Evolutionary conservation across 1,284 basidiomycete species (phyloP).

Genomic region (Puccinia triticina): DNA sequence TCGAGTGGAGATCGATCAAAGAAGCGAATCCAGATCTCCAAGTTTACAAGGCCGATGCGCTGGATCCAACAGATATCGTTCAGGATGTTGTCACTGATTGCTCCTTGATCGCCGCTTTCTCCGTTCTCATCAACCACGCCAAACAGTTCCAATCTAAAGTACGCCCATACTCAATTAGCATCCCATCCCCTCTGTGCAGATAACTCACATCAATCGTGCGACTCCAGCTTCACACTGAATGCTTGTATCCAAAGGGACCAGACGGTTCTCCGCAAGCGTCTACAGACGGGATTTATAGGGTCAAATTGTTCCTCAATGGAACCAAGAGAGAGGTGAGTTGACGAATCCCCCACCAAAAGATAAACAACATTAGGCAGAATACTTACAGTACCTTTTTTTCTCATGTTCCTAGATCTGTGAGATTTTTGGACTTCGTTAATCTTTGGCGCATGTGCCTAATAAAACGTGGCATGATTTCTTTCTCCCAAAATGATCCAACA

Average conservation of each 20-base stretch:
- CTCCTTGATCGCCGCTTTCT: slow-evolving; percentile 46
- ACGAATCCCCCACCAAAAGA: neutral
- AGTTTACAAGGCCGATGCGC: slow-evolving; percentile 13
- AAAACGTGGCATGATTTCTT: neutral
- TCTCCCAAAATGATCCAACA: neutral
- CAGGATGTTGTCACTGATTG: slow-evolving; percentile 50
- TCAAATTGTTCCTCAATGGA: slow-evolving; percentile 45
- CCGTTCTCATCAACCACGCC: slow-evolving; percentile 41
- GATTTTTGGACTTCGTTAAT: neutral
- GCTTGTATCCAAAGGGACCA: slow-evolving; percentile 38
- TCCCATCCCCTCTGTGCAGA: neutral
- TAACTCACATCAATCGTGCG: neutral
- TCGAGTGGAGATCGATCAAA: slow-evolving; percentile 30
- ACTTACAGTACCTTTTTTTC: neutral
- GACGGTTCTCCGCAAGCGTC: slow-evolving; percentile 21
- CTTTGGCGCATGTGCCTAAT: neutral
- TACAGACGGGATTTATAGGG: slow-evolving; percentile 37
- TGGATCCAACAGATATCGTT: slow-evolving; percentile 47
- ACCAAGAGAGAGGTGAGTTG: slow-evolving; percentile 26
- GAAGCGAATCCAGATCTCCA: slow-evolving; percentile 1
- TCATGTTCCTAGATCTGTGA: slow-evolving; percentile 30
- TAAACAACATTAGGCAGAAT: neutral
- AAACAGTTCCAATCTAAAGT: slow-evolving; percentile 37
- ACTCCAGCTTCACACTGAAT: slow-evolving; percentile 36
- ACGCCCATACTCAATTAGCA: neutral